Base-by-base conservation (phyloP, 2,329 filamentous ascomycete species). In the Cladosporium austrohemisphaericum region DNA sequence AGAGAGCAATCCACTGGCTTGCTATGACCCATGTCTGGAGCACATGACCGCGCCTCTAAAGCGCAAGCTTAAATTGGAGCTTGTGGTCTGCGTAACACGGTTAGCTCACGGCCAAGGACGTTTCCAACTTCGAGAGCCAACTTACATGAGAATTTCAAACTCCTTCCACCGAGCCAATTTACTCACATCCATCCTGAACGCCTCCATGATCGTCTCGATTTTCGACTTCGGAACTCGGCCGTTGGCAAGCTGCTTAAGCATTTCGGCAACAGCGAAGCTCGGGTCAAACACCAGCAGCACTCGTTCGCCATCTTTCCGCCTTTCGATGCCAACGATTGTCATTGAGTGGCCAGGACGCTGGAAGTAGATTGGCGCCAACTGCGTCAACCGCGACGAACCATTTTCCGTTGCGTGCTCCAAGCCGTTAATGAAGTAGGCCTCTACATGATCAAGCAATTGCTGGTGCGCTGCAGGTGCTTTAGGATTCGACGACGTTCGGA, bases 331-430 rank as follows among this genome's bases (percentile, higher is more conserved):
- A 48, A 97, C 76, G 44, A 97, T 89, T 1, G 89, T 95, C 73
- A 95, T 76, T 1, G 91, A 96, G 66, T 97, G 92, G 2, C 90
- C 88, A 77, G 83, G 81, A 59, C 93, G 88, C 64, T 97, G 92
- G 54, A 95, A 83, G 68, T 96, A 97, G 32, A 97, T 84, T 0
- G 93, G 91, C 31, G 92, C 84, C 6, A 92, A 72, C 11, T 75
- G 68, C 0, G 92, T 96, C 47, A 76, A 71, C 45, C 81, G 76
- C n/a, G 95, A 78, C 60, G 83, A 88, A 28, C 78, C 72, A 5
- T 71, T 61, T 4, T 69, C 70, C 43, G 79, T 69, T 5, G 72
- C 70, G 4, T 70, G 68, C 11, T 76, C 77, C 5, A 61, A 58
- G 5, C 62, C 65, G n/a, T 70, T 70, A 52, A 77, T 68, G 61